Base-by-base conservation (phyloP, 176 grass and related monocot genomes). In the Coix lacrymajobi region DNA sequence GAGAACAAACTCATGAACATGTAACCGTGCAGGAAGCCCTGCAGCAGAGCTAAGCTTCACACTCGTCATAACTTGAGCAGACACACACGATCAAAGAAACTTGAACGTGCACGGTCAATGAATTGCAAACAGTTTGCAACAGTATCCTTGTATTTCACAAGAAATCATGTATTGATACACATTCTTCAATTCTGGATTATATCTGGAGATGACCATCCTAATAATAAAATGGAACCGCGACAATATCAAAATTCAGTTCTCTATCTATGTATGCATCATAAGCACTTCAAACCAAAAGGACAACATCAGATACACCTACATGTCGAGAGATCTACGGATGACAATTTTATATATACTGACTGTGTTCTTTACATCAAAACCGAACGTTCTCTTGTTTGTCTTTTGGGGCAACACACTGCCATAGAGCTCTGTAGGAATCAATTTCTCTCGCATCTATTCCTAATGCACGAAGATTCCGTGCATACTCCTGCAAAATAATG, bases 381-480 rank as follows among this genome's bases (percentile, higher is more conserved):
- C 73, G 48, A 36, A 99, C 86, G 76, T 34, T 74, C 11, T 90
- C 86, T 81, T 99, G 97, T 87, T 90, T 96, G 51, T 99, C 97
- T 86, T 92, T 94, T 20, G 93, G 97, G 65, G 97, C 97, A 85
- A 99, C 93, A 79, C 91, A 96, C 74, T 96, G 93, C 97, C 93
- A 99, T 28, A 99, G 69, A 61, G 97, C 83, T 36, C 83, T 36
- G 79, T 90, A 99, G 32, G 89, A 83, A 48, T 92, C 77, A 30
- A 96, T 94, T 73, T 90, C 89, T 13, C 77, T 77, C 19, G 96
- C 93, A 16, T 96, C 85, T 56, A 96, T 93, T 80, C 93, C 93
- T 44, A 94, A 54, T 1, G 85, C 52, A 17, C 76, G 82, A 85
- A 99, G 93, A 79, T 99, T 92, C 10, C 91, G 91, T 44, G 91